Conservation (phyloP, 192 early-diverging fungal species). For the Mortierella claussenii region DNA sequence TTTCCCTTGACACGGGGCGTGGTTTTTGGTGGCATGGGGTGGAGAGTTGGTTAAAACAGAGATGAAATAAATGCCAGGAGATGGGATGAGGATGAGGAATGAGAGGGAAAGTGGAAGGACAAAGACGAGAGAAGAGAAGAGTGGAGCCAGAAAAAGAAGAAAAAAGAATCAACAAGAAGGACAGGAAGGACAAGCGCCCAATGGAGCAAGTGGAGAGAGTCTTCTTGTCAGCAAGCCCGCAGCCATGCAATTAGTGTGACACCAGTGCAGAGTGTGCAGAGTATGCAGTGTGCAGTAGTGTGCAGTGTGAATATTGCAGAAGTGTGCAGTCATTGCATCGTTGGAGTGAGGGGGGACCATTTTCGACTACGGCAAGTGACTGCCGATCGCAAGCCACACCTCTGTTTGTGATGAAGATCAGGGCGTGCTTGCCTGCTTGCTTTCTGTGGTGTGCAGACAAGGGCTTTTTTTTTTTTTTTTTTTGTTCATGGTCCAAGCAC, state of each 20-base stretch:
- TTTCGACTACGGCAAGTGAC: constrained; percentile 1
- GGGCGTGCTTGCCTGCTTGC: no score
- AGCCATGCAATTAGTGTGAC: no score
- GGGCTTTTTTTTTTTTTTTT: constrained; percentile 6
- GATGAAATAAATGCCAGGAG: neutral
- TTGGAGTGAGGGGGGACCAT: no score
- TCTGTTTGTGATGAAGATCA: no score
- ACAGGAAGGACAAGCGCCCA: no score
- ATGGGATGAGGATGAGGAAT: neutral
- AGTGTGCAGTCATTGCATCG: no score
- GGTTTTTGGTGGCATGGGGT: constrained; percentile 62
- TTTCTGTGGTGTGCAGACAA: neutral
- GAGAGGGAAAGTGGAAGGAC: neutral
- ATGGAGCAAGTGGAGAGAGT: constrained; percentile 32
- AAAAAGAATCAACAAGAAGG: no score
- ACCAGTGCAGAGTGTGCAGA: no score
- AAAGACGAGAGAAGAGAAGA: neutral
- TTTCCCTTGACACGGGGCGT: constrained; percentile 85
- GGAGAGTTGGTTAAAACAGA: neutral
- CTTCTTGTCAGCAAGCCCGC: no score
- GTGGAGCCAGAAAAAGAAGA: neutral
- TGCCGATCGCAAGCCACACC: no score
- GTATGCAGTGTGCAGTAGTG: no score
- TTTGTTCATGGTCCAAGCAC: constrained; percentile 4
- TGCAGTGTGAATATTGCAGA: no score